phyloP scores from a whole-genome alignment of 129 eudicot genomes.

The Pseudognaphalium luteoalbum region DNA sequence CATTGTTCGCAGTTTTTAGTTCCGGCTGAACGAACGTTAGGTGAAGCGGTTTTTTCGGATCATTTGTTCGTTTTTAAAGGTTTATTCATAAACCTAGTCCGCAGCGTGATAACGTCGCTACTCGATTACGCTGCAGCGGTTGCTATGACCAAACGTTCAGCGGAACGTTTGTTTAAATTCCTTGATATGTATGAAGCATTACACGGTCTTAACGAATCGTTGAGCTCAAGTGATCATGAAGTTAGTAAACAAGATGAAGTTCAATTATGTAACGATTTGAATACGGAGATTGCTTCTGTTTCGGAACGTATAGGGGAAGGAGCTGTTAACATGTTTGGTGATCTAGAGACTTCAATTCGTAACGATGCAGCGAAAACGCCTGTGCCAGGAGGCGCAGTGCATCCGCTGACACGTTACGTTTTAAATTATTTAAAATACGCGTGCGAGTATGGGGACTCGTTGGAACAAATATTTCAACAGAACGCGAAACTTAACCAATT shows the following conservation, averaged over 20 bases:
- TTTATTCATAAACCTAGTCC: slow-evolving; percentile 46
- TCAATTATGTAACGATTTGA: slow-evolving; percentile 36
- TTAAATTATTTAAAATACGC: slow-evolving; percentile 73
- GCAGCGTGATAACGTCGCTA: slow-evolving; percentile 51
- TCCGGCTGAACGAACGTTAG: slow-evolving; percentile 58
- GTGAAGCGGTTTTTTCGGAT: slow-evolving; percentile 45
- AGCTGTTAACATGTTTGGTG: slow-evolving; percentile 51
- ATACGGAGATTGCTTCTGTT: slow-evolving; percentile 37
- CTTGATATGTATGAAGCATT: slow-evolving; percentile 78
- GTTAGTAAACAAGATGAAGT: slow-evolving; percentile 5
- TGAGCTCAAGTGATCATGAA: slow-evolving; percentile 13
- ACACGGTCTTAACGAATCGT: slow-evolving; percentile 30
- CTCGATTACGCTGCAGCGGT: slow-evolving; percentile 70
- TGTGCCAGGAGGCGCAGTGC: slow-evolving; percentile 85
- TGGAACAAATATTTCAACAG: slow-evolving; percentile 58
- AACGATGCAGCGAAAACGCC: slow-evolving; percentile 56
- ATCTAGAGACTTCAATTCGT: slow-evolving; percentile 67
- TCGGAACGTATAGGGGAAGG: slow-evolving; percentile 53
- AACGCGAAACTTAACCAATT: slow-evolving; percentile 25
- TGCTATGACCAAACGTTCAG: slow-evolving; percentile 48
- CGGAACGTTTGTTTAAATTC: slow-evolving; percentile 72
- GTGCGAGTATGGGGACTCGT: slow-evolving; percentile 60
- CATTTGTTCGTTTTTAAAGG: slow-evolving; percentile 24
- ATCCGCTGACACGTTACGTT: slow-evolving; percentile 87
- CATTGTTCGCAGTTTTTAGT: slow-evolving; percentile 47